Conservation (phyloP, 1,139 yeast species). For the Kodamaea alishanica region DNA sequence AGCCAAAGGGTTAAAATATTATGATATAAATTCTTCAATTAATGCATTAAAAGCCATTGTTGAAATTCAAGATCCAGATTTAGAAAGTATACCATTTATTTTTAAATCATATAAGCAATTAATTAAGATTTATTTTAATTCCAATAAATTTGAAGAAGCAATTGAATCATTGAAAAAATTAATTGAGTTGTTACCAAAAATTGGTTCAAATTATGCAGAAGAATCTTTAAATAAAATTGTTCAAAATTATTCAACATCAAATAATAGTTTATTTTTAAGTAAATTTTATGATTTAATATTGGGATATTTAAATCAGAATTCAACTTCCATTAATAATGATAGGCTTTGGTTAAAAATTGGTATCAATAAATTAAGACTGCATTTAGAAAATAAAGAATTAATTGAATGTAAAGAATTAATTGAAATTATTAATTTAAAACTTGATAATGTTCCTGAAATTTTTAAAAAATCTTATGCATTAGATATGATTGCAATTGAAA, state of each 20-base stretch:
- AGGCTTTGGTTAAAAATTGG: slow-evolving; percentile 56
- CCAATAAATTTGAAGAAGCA: slow-evolving; percentile 32
- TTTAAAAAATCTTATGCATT: slow-evolving; percentile 46
- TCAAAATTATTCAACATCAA: slow-evolving; percentile 38
- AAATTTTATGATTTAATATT: slow-evolving; percentile 30
- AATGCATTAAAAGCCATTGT: slow-evolving; percentile 12
- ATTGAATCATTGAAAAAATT: slow-evolving; percentile 26
- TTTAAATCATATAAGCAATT: slow-evolving; percentile 67
- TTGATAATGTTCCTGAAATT: slow-evolving; percentile 40
- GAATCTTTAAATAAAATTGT: slow-evolving; percentile 59
- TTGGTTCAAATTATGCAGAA: slow-evolving; percentile 52
- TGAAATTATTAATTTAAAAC: slow-evolving; percentile 34
- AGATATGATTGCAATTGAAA: slow-evolving; percentile 66
- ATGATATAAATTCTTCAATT: slow-evolving; percentile 32
- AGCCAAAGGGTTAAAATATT: slow-evolving; percentile 64
- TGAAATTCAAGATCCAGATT: slow-evolving; percentile 7
- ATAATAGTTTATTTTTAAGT: slow-evolving; percentile 25
- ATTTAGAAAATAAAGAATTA: slow-evolving; percentile 38
- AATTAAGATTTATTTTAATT: slow-evolving; percentile 49
- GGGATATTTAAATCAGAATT: slow-evolving; percentile 16
- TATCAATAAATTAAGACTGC: slow-evolving; percentile 47
- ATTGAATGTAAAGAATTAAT: slow-evolving; percentile 40
- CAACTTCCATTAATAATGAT: slow-evolving; percentile 24
- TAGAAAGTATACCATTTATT: slow-evolving; percentile 33
- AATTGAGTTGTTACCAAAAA: slow-evolving; percentile 22